Evolutionary conservation across 106 monocot genomes (phyloP).

Genomic region (Dendrobium nobile): DNA sequence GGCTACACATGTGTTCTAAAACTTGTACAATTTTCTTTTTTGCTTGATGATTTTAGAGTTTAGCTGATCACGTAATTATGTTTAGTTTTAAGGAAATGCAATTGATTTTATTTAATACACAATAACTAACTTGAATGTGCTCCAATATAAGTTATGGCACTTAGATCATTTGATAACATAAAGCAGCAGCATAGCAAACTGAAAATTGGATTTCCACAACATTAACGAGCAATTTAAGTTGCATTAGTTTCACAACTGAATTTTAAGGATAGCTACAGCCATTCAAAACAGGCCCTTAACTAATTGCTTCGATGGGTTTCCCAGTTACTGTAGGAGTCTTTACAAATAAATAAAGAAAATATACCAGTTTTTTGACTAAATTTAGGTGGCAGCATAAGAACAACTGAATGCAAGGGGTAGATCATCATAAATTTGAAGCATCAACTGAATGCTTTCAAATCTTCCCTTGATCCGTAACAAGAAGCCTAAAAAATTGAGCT

Average conservation of each 20-base stretch:
- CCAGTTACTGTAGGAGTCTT: not conserved
- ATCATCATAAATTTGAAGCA: not conserved
- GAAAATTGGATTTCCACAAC: not conserved
- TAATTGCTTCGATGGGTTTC: too few species aligned
- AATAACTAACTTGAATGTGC: not conserved
- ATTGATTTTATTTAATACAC: not conserved
- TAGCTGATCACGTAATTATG: too few species aligned
- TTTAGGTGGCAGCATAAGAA: not conserved
- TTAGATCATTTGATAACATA: not conserved
- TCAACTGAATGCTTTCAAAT: not conserved
- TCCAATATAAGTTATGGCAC: not conserved
- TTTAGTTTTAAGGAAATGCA: too few species aligned
- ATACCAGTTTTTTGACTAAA: not conserved
- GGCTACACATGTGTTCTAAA: too few species aligned
- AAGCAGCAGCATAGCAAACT: not conserved
- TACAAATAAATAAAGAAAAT: not conserved
- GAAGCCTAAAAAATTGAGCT: not conserved
- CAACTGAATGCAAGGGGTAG: not conserved
- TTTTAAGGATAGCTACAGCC: not conserved
- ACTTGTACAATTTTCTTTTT: too few species aligned
- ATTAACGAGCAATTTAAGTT: too few species aligned
- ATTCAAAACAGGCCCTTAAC: not conserved
- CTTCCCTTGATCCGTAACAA: not conserved
- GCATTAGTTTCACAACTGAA: too few species aligned
- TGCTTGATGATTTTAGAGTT: too few species aligned